phyloP scores from a whole-genome alignment of 2,329 filamentous ascomycete genomes.

The Fusarium pininemorale region DNA sequence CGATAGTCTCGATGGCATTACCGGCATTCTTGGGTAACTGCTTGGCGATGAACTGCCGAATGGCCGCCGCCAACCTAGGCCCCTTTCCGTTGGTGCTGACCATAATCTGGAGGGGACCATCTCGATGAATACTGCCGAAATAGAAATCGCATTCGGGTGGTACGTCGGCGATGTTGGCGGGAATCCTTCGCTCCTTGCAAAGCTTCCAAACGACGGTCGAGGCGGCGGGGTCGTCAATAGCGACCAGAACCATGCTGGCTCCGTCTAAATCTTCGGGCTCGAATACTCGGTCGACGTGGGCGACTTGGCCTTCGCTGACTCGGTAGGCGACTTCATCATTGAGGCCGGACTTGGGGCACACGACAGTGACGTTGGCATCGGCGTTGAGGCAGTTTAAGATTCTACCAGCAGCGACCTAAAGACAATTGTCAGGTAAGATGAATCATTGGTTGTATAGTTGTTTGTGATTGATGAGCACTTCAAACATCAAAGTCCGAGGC shows the following conservation, averaged over 20 bases:
- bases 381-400: conserved; percentile 95
- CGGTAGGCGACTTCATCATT: conserved; percentile 90
- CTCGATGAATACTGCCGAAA: conserved; percentile 94
- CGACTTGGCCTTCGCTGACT: conserved; percentile 77
- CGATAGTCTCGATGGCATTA: conserved; percentile 85
- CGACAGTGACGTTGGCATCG: conserved; percentile 87
- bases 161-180: conserved; percentile 96
- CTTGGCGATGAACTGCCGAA: conserved; percentile 82
- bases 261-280: conserved; percentile 85
- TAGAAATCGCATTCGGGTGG: conserved; percentile 98
- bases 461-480: conserved; percentile 4
- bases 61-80: conserved; percentile 86
- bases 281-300: conserved; percentile 84
- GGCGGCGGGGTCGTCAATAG: conserved; percentile 92
- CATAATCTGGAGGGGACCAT: conserved; percentile 97
- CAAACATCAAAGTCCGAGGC: not conserved
- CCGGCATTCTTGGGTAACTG: conserved; percentile 82
- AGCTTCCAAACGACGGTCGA: conserved; percentile 92
- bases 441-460: not conserved
- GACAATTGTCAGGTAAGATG: not conserved
- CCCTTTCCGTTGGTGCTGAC: conserved; percentile 98
- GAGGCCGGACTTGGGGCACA: conserved; percentile 81
- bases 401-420: conserved; percentile 90
- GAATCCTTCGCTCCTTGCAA: conserved; percentile 84
- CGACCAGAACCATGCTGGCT: conserved; percentile 88